These are phyloP conservation scores for Fonsecaea pedrosoi DNA, from an alignment of 2,329 filamentous ascomycete species.

Conservation along the genomic window DNA sequence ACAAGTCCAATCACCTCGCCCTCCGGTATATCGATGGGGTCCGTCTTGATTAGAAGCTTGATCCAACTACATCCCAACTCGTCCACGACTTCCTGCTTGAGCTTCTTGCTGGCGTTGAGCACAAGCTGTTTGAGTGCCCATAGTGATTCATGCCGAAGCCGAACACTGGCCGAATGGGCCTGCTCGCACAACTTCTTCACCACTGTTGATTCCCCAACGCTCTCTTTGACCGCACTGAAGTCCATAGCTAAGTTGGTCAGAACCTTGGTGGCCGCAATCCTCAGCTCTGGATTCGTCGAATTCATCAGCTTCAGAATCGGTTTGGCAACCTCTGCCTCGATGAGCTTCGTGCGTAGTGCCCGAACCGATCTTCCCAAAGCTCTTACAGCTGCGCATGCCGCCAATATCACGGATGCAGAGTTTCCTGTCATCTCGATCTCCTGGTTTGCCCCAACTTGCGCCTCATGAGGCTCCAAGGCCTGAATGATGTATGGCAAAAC, in stretches of 20 bases:
- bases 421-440: constrained; percentile 65
- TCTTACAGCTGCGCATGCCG: constrained; percentile 81
- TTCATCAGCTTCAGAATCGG: constrained; percentile 78
- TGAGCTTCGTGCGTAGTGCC: constrained; percentile 81
- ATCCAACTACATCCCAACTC: constrained; percentile 81
- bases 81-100: constrained; percentile 79
- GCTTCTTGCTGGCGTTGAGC: constrained; percentile 70
- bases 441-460: constrained; percentile 14
- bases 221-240: constrained; percentile 88
- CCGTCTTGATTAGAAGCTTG: constrained; percentile 74
- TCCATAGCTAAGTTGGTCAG: constrained; percentile 86
- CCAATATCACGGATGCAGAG: constrained; percentile 76
- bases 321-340: constrained; percentile 81
- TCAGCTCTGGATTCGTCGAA: constrained; percentile 77
- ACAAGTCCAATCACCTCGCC: constrained; percentile 40
- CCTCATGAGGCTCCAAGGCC: constrained; percentile 69
- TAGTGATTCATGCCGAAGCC: constrained; percentile 80
- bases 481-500: constrained; percentile 82
- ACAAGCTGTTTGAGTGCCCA: constrained; percentile 96
- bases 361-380: constrained; percentile 85
- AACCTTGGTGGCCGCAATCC: constrained; percentile 82
- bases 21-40: constrained; percentile 46
- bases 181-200: constrained; percentile 81
- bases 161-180: constrained; percentile 79
- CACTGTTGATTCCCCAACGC: constrained; percentile 75